Conservation (phyloP, 306 rosid genomes). For the Fagus crenata region DNA sequence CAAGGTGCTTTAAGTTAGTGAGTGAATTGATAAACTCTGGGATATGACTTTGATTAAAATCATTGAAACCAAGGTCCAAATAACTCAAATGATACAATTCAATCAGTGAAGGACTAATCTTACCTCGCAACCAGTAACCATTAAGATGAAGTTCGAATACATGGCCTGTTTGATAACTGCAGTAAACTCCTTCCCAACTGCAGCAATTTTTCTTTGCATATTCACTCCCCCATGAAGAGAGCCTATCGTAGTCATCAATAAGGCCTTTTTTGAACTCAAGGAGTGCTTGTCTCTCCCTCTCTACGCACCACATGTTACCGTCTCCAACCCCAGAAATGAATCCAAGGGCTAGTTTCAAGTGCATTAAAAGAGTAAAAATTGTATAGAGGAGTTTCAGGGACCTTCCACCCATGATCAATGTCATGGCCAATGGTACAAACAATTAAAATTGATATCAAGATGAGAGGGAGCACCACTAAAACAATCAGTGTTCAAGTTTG, state of each 20-base stretch:
- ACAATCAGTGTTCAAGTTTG: too few relatives aligned
- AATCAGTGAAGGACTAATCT: background rate
- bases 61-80: background rate
- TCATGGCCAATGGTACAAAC: too few relatives aligned
- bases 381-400: too few relatives aligned
- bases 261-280: constrained; percentile 10
- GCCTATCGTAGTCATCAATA: background rate
- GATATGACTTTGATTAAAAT: background rate
- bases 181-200: constrained; percentile 25
- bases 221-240: constrained; percentile 15
- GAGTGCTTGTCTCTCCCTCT: constrained; percentile 18
- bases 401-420: too few relatives aligned
- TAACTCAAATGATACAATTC: constrained; percentile 13
- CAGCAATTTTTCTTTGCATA: constrained; percentile 23
- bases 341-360: background rate
- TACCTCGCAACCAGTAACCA: background rate
- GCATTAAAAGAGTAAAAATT: too few relatives aligned
- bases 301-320: background rate
- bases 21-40: constrained; percentile 7
- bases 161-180: constrained; percentile 14
- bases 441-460: too few relatives aligned
- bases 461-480: too few relatives aligned
- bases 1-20: background rate
- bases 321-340: background rate
- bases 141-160: constrained; percentile 22